phyloP scores from a whole-genome alignment of 257 asterid species.

The Ophiorrhiza pumila region DNA sequence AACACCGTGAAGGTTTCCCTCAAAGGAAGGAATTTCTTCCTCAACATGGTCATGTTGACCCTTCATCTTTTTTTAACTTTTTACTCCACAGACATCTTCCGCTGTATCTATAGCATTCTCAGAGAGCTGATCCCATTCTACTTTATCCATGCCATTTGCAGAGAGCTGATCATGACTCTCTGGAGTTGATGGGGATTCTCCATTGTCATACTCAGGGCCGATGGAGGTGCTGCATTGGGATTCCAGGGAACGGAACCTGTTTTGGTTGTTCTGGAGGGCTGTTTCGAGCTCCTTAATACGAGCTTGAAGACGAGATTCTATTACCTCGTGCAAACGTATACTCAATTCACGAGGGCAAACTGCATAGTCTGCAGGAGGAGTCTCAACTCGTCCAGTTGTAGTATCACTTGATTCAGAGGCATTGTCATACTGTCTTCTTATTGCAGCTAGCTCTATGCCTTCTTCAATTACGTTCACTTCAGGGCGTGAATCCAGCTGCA shows the following conservation, averaged over 20 bases:
- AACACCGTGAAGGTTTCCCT: neutral
- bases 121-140: slow-evolving; percentile 5
- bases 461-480: slow-evolving; percentile 40
- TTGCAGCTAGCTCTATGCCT: slow-evolving; percentile 31
- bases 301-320: slow-evolving; percentile 52
- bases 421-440: slow-evolving; percentile 11
- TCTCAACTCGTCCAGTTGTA: slow-evolving; percentile 9
- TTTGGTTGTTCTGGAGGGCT: slow-evolving; percentile 36
- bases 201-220: slow-evolving; percentile 25
- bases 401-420: slow-evolving; percentile 18
- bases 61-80: slow-evolving; percentile 19
- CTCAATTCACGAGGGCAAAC: slow-evolving; percentile 65
- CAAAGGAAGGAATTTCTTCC: neutral
- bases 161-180: slow-evolving; percentile 24
- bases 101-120: slow-evolving; percentile 5
- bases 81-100: slow-evolving; percentile 13
- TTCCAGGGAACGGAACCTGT: slow-evolving; percentile 22
- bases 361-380: slow-evolving; percentile 45
- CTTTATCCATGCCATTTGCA: slow-evolving; percentile 4
- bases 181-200: slow-evolving; percentile 31
- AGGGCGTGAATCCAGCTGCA: slow-evolving; percentile 48
- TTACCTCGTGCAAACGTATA: slow-evolving; percentile 54
- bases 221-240: slow-evolving; percentile 22
- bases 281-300: slow-evolving; percentile 56
- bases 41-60: neutral